Percentiles rank a stretch among this genome's conserved stretches.
These are phyloP conservation scores for Actinidia polygama DNA, from an alignment of 179 eudicot species.

Conservation along the genomic window DNA sequence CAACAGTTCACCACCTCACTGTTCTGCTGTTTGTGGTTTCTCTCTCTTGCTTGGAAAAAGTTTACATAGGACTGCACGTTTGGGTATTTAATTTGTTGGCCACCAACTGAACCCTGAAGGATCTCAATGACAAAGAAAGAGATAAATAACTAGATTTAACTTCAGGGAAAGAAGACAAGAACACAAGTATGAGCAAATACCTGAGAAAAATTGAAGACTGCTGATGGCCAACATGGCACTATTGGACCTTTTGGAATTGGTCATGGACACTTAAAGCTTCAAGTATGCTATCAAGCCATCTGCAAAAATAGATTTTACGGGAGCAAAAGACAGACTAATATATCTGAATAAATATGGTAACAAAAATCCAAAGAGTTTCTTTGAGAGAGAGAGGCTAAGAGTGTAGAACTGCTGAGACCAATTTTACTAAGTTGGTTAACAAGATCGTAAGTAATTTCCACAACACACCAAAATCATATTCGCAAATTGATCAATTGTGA, in stretches of 20 bases:
- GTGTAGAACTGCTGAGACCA: too few species aligned
- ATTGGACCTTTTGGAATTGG: constrained; percentile 44
- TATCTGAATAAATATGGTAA: too few species aligned
- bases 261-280: constrained; percentile 74
- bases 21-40: constrained; percentile 9
- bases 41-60: neutral
- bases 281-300: constrained; percentile 79
- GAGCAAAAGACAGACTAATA: neutral
- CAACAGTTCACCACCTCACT: constrained; percentile 12
- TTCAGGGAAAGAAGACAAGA: neutral
- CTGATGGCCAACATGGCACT: neutral
- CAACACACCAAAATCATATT: too few species aligned
- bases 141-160: neutral
- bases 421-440: too few species aligned
- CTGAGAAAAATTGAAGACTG: neutral
- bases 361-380: too few species aligned
- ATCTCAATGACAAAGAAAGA: neutral
- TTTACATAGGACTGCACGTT: neutral
- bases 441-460: too few species aligned
- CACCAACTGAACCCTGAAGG: neutral
- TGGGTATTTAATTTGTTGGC: neutral
- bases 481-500: too few species aligned
- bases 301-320: constrained; percentile 26
- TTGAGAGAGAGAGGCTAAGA: too few species aligned
- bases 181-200: neutral